These are phyloP conservation scores for Aureobasidium sp. DNA, from an alignment of 2,329 filamentous ascomycete genomes.

Conservation along the genomic window DNA sequence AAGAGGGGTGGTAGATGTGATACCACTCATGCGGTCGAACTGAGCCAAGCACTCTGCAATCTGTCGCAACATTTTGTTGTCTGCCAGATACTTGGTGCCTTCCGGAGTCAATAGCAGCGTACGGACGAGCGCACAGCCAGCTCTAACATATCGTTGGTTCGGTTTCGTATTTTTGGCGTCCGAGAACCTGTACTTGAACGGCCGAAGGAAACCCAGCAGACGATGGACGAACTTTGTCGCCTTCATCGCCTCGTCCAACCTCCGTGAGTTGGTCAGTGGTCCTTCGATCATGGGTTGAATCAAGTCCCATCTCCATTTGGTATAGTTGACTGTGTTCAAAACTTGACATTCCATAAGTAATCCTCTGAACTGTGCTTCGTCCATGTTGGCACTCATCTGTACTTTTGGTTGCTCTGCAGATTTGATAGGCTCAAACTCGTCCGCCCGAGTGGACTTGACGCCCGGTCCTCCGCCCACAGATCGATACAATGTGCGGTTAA, in stretches of 20 bases:
- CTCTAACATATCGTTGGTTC: conserved; percentile 87
- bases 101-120: conserved; percentile 78
- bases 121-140: conserved; percentile 80
- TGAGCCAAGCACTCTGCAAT: conserved; percentile 94
- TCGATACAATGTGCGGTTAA: conserved; percentile 84
- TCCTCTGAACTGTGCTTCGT: conserved; percentile 55
- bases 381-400: conserved; percentile 52
- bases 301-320: conserved; percentile 96
- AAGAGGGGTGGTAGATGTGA: conserved; percentile 74
- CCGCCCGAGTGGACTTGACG: not conserved
- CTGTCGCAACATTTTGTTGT: conserved; percentile 89
- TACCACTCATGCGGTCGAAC: conserved; percentile 70
- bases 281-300: conserved; percentile 88
- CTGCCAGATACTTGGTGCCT: conserved; percentile 74
- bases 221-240: conserved; percentile 95
- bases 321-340: conserved; percentile 77
- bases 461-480: conserved; percentile 37
- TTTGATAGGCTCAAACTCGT: conserved; percentile 19
- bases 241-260: conserved; percentile 87
- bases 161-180: conserved; percentile 83
- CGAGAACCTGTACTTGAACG: conserved; percentile 93
- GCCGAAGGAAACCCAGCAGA: conserved; percentile 87
- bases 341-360: conserved; percentile 73
- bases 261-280: conserved; percentile 79
- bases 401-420: conserved; percentile 40